Evolutionary conservation across 371 early-diverging fungal species (phyloP), one percentile per base, ranked within the genome.

Genomic region (Mortierella sp.): DNA sequence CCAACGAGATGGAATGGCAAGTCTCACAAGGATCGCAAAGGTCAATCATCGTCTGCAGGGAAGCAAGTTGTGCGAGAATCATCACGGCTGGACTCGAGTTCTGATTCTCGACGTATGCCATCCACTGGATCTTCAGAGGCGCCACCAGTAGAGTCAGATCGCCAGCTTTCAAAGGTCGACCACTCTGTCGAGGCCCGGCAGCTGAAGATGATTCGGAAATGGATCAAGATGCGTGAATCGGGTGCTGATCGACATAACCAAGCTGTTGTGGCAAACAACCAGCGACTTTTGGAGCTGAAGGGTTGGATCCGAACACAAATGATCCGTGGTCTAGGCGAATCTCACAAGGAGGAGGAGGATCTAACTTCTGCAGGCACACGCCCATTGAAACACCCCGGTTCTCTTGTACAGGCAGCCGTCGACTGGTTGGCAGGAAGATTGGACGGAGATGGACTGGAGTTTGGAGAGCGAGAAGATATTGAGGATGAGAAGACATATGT

Each of bases 41-140:
- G 47, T 6, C 39, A 40, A 10, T 51, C 53, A 0, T 46, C 65
- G 1, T 34, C 34, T 34, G 4, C 10, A 34, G 40, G 57, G 39
- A 52, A 40, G 12, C 49, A 51, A 5, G 17, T 57, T 10, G 62
- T 53, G 4, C 60, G 67, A 12, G 51, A 54, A 1, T 54, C 66
- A 29, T 61, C 72, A 2, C 47, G 53, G 10, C 57, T 52, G 8
- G 57, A 50, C 14, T 73, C 63, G 39, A 56, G 54, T n/a, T 58
- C 63, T 21, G 62, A 67, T 25, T 67, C 73, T 21, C 67, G 67
- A 24, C 60, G 74, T 13, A 52, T 63, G n/a, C 63, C 63, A 10
- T 63, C 68, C 1, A 63, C 10, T 34, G 10, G 67, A 25, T 63
- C 68, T 0, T 63, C 74, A 1, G 67, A 60, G 1, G 74, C 63